Evolutionary conservation across 768 basidiomycete genomes (phyloP).

Genomic region (Saitozyma sp.): DNA sequence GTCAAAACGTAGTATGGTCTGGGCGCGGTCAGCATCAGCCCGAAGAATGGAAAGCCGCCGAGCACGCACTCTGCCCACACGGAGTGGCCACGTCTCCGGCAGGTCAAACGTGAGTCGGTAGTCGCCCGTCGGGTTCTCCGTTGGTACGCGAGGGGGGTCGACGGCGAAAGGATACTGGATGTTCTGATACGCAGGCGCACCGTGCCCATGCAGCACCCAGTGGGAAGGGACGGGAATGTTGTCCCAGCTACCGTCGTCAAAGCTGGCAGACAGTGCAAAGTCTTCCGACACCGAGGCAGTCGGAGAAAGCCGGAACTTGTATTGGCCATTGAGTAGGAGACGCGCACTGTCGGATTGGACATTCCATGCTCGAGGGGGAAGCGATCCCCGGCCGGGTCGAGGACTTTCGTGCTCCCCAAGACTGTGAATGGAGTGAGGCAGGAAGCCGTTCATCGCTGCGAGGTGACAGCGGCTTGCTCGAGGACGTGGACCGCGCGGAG

Average conservation of each 20-base stretch:
- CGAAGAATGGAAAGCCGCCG: too few relatives aligned
- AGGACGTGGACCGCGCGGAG: too few relatives aligned
- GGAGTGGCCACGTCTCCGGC: neutral
- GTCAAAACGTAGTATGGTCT: constrained; percentile 9
- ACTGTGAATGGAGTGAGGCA: neutral
- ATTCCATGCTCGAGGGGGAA: constrained; percentile 8
- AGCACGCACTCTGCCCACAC: too few relatives aligned
- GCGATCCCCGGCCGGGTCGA: neutral
- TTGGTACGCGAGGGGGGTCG: constrained; percentile 1
- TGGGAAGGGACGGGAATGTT: neutral
- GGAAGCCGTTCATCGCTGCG: too few relatives aligned
- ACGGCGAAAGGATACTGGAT: constrained; percentile 7
- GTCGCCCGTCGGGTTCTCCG: neutral
- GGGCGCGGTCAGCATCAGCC: neutral
- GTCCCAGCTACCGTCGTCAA: constrained; percentile 3
- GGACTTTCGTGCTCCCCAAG: constrained; percentile 6
- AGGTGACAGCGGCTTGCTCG: too few relatives aligned
- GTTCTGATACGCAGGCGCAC: neutral
- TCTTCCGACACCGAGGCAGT: constrained; percentile 1
- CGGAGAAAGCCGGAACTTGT: constrained; percentile 9
- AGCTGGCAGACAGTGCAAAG: neutral
- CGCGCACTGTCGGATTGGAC: neutral
- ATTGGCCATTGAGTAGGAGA: constrained; percentile 10
- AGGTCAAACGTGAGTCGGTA: neutral
- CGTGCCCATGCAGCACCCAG: constrained; percentile 1